These are phyloP conservation scores for Hymenoscyphus albidus DNA, from an alignment of 2,329 filamentous ascomycete genomes.

Conservation along the genomic window DNA sequence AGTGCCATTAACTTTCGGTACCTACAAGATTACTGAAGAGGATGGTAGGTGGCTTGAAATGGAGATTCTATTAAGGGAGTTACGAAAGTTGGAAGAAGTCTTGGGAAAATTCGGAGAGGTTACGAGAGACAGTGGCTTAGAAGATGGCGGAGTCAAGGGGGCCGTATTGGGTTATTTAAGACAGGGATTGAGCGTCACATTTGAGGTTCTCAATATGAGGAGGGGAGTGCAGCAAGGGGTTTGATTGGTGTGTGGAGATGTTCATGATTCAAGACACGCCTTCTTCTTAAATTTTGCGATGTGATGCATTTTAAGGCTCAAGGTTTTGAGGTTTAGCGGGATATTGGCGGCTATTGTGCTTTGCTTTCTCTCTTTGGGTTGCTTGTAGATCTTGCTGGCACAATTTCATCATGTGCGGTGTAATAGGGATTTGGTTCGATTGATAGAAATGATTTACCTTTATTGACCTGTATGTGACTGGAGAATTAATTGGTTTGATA, in stretches of 20 bases:
- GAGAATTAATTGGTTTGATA: background rate
- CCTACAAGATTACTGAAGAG: slow-evolving; percentile 44
- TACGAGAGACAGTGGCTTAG: slow-evolving; percentile 26
- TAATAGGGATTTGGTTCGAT: background rate
- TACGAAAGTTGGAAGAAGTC: slow-evolving; percentile 46
- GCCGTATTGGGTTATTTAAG: slow-evolving; percentile 46
- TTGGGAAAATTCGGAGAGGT: slow-evolving; percentile 44
- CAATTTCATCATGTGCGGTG: background rate
- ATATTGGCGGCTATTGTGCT: background rate
- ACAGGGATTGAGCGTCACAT: slow-evolving; percentile 41
- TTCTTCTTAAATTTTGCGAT: background rate
- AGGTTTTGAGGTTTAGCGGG: background rate
- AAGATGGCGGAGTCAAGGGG: slow-evolving; percentile 40
- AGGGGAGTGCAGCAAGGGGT: slow-evolving; percentile 5
- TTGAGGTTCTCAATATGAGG: slow-evolving; percentile 33
- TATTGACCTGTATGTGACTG: background rate
- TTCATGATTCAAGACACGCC: background rate
- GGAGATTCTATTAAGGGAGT: slow-evolving; percentile 46
- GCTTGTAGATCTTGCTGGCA: background rate
- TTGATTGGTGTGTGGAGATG: background rate
- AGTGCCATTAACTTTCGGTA: slow-evolving; percentile 42
- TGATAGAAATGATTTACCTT: background rate
- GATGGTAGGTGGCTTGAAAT: slow-evolving; percentile 46
- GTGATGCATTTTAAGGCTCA: background rate
- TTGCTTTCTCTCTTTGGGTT: background rate